Conservation (phyloP, 116 monocot species). For the Dioscorea cayenensis region DNA sequence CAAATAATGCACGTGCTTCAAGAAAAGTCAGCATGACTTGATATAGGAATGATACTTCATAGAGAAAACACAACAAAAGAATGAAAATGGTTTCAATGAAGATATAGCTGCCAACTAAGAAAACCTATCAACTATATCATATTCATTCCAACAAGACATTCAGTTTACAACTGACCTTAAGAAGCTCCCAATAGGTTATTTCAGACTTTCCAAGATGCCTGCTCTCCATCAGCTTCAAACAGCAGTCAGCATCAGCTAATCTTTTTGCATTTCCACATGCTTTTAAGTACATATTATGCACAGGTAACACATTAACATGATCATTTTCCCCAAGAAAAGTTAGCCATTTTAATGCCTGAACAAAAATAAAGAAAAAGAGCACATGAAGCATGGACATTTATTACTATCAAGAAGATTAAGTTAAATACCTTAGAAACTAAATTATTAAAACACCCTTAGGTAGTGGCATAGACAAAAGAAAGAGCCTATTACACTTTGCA, state of each 20-base stretch:
- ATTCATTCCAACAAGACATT: background rate
- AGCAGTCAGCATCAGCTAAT: constrained; percentile 19
- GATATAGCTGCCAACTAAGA: no score
- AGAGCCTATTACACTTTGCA: no score
- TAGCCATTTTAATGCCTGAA: constrained; percentile 59
- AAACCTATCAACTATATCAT: background rate
- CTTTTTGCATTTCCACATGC: constrained; percentile 29
- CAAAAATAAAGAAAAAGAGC: constrained; percentile 5
- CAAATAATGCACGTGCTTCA: background rate
- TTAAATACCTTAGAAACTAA: no score
- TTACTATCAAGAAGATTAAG: no score
- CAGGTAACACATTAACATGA: constrained; percentile 16
- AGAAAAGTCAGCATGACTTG: background rate
- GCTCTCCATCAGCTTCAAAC: constrained; percentile 51
- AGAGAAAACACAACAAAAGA: background rate
- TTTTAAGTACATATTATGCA: constrained; percentile 47
- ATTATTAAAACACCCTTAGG: no score
- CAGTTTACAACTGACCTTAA: constrained; percentile 38
- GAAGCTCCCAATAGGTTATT: constrained; percentile 69
- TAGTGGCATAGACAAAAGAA: no score
- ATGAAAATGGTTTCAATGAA: background rate
- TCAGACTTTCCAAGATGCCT: constrained; percentile 61
- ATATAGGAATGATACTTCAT: no score
- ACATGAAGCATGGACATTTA: background rate
- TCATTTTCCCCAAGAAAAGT: constrained; percentile 32